Evolutionary conservation across 2,329 filamentous ascomycete genomes (phyloP).

Genomic region (Kalmusia sp.): DNA sequence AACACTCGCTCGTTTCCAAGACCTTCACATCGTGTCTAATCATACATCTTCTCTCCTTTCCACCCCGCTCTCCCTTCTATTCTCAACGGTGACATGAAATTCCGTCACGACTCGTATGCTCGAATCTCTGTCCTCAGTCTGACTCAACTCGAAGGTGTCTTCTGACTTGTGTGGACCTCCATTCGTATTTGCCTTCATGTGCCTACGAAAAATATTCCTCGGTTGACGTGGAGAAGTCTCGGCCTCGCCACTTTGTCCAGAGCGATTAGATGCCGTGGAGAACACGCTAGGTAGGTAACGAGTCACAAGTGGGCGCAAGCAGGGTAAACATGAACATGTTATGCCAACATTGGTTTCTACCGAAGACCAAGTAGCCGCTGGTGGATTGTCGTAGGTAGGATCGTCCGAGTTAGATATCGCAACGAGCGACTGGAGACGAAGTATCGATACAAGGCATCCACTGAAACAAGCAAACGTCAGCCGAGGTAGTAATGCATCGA

Average conservation of each 20-base stretch:
- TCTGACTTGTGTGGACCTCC: constrained; percentile 6
- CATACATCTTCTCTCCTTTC: not conserved
- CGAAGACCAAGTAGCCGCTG: constrained; percentile 38
- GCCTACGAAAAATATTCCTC: constrained; percentile 11
- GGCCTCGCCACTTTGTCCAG: constrained; percentile 15
- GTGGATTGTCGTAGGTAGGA: constrained; percentile 41
- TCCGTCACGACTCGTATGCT: constrained; percentile 33
- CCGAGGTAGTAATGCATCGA: not conserved
- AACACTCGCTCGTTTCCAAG: not conserved
- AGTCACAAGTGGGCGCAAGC: constrained; percentile 35
- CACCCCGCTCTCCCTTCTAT: not conserved
- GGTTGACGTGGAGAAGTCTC: constrained; percentile 15
- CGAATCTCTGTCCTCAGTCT: constrained; percentile 15
- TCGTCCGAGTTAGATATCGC: constrained; percentile 38
- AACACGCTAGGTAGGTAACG: constrained; percentile 32
- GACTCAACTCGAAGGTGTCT: constrained; percentile 9
- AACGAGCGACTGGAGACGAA: constrained; percentile 42
- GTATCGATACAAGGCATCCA: constrained; percentile 43
- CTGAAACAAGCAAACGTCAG: constrained; percentile 19
- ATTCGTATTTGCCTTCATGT: constrained; percentile 13
- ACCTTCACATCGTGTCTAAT: not conserved
- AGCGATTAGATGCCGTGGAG: constrained; percentile 12
- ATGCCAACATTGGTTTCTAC: constrained; percentile 43
- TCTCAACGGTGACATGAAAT: constrained; percentile 28
- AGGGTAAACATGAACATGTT: constrained; percentile 41